Base-by-base conservation (phyloP, 2,329 filamentous ascomycete species). In the Cercospora citrullina region DNA sequence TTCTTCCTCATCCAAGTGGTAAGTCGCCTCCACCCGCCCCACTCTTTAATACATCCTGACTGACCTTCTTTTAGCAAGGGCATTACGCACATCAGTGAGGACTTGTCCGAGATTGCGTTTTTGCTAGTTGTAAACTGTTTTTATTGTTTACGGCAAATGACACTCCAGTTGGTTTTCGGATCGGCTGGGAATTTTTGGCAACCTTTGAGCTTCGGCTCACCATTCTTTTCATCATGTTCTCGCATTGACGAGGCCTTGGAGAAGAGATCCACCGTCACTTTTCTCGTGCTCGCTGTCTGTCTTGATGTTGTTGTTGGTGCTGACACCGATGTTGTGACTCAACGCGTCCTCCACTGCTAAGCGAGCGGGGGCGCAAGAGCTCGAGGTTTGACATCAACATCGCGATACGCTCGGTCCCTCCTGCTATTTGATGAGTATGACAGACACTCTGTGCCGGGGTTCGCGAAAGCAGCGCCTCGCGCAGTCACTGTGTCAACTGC, bases 71-170 rank as follows among this genome's bases (percentile, higher is more conserved):
- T 87, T 88, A 85, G 83, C 89, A 89, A 82, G 88, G 89, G 90
- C 89, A 87, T 90, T 90, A 91, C 86, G 88, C 87, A 87, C 89
- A 87, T 87, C 89, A 90, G 88, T 93, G 90, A 93, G 88, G 90
- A 92, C 89, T 89, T 87, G 88, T 92, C 91, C 88, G 91, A 93
- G 89, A 88, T 87, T 86, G 87, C 87, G 86, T 92, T 91, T 91
- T 91, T 91, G 90, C 90, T 92, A 91, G 89, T 91, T 92, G 89
- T 91, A 91, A 91, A 91, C 89, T 91, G 1, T 16, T 16, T 36
- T 36, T 14, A 36, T 16, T 36, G 33, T 16, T 33, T 36, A 36
- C 33, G 14, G 1, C 14, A 36, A 16, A 36, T 16, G 91, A 90
- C 85, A 85, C 90, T 93, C 84, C 84, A 85, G 82, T 86, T 87